Base-by-base conservation (phyloP, 495 filamentous ascomycete genomes). In the Massariosphaeria phaeospora region DNA sequence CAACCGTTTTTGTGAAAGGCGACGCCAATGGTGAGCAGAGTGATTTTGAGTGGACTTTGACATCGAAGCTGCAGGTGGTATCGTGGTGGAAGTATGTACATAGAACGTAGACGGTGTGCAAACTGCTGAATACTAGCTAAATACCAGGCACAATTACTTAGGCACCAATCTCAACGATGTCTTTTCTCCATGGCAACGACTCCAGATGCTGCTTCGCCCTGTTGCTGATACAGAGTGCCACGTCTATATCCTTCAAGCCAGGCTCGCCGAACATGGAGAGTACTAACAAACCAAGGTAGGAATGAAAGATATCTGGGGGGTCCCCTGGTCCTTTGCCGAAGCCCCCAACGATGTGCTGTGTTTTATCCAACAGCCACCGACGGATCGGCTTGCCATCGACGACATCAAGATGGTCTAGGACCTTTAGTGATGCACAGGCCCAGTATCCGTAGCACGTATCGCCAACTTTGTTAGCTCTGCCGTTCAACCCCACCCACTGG, bases 391-490 rank as follows among this genome's bases (percentile, higher is more conserved):
- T 68, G 8, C 70, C 69, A 43, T 86, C 76, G 31, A 91, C 70
- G 20, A 95, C 69, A 9, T 75, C 59, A 11, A 78, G 67, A 46
- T 80, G 73, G 20, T 81, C 77, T 13, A 97, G 76, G 58, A 89
- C 83, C 80, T 87, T 72, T 6, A 97, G 69, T 5, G 88, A 80
- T 10, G 79, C 90, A 24, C 76, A 76, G 1, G 85, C 86, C 93
- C 93, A 98, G 74, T 89, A 98, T 5, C 79, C 82, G 69, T 98
- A 97, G 69, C 93, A 98, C 1, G 91, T 97, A 70, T 98, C 93
- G 17, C 84, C 83, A 11, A 80, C 67, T 66, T 98, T 98, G 72
- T 96, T 96, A 55, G 77, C 79, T 29, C 93, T 81, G 36, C 93
- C 93, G 62, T 91, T 95, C 66, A 94, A 88, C 20, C 88, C 91